A percentile compares a stretch with the other conserved stretches of the same genome.
phyloP scores from a whole-genome alignment of 495 filamentous ascomycete species.

The Lineolata rhizophorae region DNA sequence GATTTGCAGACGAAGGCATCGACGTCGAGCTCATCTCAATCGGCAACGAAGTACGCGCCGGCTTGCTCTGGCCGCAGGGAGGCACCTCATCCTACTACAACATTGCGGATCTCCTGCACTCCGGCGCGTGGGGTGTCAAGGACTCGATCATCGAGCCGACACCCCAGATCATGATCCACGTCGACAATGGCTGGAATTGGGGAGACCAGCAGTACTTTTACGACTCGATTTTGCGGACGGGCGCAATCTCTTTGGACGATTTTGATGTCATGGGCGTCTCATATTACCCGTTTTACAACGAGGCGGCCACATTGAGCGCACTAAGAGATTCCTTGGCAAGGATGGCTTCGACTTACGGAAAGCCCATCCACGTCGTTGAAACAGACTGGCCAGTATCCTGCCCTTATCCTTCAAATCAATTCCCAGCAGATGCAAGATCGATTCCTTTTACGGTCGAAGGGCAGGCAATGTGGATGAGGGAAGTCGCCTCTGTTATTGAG shows the following conservation, averaged over 20 bases:
- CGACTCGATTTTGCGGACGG: slow-evolving; percentile 16
- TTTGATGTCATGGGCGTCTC: slow-evolving; percentile 25
- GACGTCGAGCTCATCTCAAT: slow-evolving; percentile 18
- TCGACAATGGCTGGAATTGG: slow-evolving; percentile 25
- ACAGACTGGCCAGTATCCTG: slow-evolving; percentile 16
- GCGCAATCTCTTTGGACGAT: slow-evolving; percentile 13
- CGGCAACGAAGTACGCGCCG: slow-evolving; percentile 25
- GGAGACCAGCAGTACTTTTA: slow-evolving; percentile 23
- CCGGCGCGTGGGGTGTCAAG: slow-evolving; percentile 18
- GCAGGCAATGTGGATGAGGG: background rate
- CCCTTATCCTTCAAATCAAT: background rate
- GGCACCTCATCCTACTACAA: slow-evolving; percentile 13
- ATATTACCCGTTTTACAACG: slow-evolving; percentile 26
- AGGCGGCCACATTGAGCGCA: slow-evolving; percentile 17
- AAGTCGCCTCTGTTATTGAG: background rate
- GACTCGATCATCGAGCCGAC: slow-evolving; percentile 14
- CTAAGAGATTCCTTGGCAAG: slow-evolving; percentile 16
- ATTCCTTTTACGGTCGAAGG: background rate
- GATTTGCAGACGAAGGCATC: slow-evolving; percentile 16
- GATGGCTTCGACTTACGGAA: slow-evolving; percentile 20
- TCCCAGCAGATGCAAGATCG: background rate
- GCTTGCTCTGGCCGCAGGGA: slow-evolving; percentile 24
- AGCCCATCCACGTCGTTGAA: slow-evolving; percentile 24
- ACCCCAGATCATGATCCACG: slow-evolving; percentile 24
- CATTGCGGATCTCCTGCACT: slow-evolving; percentile 17